A percentile compares a stretch with the other conserved stretches of the same genome.
Conservation (phyloP, 768 basidiomycete genomes). For the Leccinum disarticulatum region DNA sequence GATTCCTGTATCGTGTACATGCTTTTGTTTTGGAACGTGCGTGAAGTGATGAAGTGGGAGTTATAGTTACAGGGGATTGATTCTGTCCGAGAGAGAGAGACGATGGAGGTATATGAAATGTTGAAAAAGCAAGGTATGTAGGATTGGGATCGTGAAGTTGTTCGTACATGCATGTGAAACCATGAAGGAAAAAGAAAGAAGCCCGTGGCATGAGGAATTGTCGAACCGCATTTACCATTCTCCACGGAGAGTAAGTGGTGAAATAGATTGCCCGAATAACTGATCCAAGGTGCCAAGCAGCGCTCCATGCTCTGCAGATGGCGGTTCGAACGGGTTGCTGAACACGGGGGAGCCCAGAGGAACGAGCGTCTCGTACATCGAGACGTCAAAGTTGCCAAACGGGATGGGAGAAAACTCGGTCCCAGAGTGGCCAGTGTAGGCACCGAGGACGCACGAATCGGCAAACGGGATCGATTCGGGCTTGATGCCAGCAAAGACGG, state of each 20-base stretch:
- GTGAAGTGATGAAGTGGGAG: constrained; percentile 2
- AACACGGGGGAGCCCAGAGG: constrained; percentile 32
- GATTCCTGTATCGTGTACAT: constrained; percentile 3
- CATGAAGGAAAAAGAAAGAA: not conserved
- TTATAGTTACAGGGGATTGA: constrained; percentile 21
- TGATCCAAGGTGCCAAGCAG: constrained; percentile 28
- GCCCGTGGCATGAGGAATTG: not conserved
- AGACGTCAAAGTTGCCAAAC: constrained; percentile 11
- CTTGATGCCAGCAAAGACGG: constrained; percentile 30
- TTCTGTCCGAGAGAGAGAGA: constrained; percentile 4
- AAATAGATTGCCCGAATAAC: constrained; percentile 31
- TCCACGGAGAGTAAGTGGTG: constrained; percentile 19
- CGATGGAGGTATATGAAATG: not conserved
- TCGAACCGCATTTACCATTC: constrained; percentile 11
- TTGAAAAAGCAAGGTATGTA: constrained; percentile 7
- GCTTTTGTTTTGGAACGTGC: not conserved
- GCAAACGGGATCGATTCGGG: constrained; percentile 30
- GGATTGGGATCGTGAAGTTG: not conserved
- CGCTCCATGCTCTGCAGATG: constrained; percentile 5
- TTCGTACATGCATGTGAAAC: constrained; percentile 7
- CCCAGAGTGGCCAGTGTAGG: constrained; percentile 10
- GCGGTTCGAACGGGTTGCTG: constrained; percentile 28
- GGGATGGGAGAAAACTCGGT: constrained; percentile 8
- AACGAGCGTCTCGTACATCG: constrained; percentile 4
- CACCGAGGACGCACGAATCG: constrained; percentile 26